A percentile compares a stretch with the other conserved stretches of the same genome.
Conservation (phyloP, 805 yeast species). For the Kazachstania africana region DNA sequence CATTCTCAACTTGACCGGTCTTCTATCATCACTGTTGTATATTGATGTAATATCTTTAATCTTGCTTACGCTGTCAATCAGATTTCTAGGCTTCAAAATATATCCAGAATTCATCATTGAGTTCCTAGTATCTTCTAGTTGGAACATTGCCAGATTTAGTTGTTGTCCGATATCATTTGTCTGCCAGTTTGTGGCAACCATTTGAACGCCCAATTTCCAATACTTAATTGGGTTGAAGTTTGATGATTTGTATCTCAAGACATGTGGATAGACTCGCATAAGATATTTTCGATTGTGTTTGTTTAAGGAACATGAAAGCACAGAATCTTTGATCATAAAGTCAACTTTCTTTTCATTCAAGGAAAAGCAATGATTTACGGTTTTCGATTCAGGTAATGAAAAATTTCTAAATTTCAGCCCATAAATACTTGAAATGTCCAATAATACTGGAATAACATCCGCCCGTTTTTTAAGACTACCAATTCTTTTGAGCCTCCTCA, state of each 20-base stretch:
- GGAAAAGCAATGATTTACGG: constrained; percentile 73
- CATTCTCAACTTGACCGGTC: constrained; percentile 23
- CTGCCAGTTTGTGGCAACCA: constrained; percentile 98
- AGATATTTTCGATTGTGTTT: constrained; percentile 69
- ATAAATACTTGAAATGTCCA: constrained; percentile 30
- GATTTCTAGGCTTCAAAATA: constrained; percentile 54
- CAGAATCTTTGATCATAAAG: constrained; percentile 50
- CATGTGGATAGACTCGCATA: constrained; percentile 83
- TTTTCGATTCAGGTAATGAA: constrained; percentile 75
- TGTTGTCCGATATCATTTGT: constrained; percentile 84
- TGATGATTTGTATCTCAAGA: constrained; percentile 59
- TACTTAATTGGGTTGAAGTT: constrained; percentile 70
- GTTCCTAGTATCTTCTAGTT: constrained; percentile 32
- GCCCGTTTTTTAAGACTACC: constrained; percentile 15
- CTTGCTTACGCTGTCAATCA: constrained; percentile 26
- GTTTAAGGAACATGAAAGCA: constrained; percentile 41
- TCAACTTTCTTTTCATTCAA: constrained; percentile 64
- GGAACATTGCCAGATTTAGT: constrained; percentile 73
- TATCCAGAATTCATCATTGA: constrained; percentile 45
- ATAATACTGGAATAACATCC: constrained; percentile 13
- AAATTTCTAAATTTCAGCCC: constrained; percentile 75
- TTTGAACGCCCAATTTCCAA: constrained; percentile 82
- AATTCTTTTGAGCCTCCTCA: constrained; percentile 25
- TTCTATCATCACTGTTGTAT: constrained; percentile 8
- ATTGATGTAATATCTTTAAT: constrained; percentile 16